These are phyloP conservation scores for Dactylellina sp. DNA, from an alignment of 2,329 filamentous ascomycete species.

Conservation along the genomic window DNA sequence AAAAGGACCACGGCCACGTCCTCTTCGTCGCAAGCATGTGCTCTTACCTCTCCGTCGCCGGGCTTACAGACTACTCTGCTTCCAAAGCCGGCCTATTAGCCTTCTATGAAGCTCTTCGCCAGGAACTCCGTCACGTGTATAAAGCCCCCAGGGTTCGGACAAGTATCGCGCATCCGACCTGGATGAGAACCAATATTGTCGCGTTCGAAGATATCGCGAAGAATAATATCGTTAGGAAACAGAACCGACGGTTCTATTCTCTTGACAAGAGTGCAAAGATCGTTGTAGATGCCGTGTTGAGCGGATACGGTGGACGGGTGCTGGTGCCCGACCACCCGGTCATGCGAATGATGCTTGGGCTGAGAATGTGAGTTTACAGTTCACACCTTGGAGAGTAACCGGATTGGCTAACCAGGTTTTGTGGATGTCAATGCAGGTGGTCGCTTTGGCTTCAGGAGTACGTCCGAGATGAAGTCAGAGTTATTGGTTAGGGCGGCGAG, in stretches of 20 bases:
- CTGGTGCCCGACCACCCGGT: conserved; percentile 28
- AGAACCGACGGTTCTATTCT: conserved; percentile 31
- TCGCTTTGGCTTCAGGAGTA: conserved; percentile 30
- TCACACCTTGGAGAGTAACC: not conserved
- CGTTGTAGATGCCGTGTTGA: conserved; percentile 26
- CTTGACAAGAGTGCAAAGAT: conserved; percentile 27
- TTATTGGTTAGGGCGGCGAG: conserved; percentile 1
- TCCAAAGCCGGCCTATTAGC: conserved; percentile 75
- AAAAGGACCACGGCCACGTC: conserved; percentile 76
- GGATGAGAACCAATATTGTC: conserved; percentile 68
- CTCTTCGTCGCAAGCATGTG: conserved; percentile 76
- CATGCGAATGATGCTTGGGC: conserved; percentile 27
- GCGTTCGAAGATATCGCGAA: conserved; percentile 30
- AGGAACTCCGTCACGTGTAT: conserved; percentile 72
- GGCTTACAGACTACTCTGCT: conserved; percentile 75
- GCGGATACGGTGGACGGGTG: conserved; percentile 41
- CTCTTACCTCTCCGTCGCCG: conserved; percentile 71
- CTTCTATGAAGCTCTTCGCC: conserved; percentile 75
- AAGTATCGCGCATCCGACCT: conserved; percentile 73
- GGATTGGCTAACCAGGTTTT: not conserved
- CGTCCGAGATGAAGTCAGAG: conserved; percentile 22
- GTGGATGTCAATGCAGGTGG: conserved; percentile 5
- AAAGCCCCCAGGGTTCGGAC: conserved; percentile 74
- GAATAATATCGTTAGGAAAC: not conserved
- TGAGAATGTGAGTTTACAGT: conserved; percentile 39